Percentiles rank a stretch among this genome's conserved stretches.
These are phyloP conservation scores for Oryza brachyantha DNA, from an alignment of 176 grass and related monocot genomes.

Conservation along the genomic window DNA sequence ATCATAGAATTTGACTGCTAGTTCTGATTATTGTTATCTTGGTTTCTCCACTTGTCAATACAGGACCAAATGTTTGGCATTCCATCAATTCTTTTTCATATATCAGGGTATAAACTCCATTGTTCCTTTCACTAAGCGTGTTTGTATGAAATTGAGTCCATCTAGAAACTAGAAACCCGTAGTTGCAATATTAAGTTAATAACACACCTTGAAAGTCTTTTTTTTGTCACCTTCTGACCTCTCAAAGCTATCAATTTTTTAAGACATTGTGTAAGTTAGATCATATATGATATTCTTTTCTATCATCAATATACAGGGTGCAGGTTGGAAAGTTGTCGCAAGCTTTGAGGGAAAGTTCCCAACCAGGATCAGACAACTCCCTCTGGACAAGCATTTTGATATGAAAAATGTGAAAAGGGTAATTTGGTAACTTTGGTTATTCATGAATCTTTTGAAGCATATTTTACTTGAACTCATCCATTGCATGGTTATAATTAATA, in stretches of 20 bases:
- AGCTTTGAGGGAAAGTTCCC: slow-evolving; percentile 87
- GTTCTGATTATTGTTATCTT: neutral
- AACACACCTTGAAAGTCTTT: neutral
- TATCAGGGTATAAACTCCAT: neutral
- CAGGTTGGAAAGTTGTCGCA: slow-evolving; percentile 81
- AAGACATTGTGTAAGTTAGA: neutral
- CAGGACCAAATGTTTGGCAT: neutral
- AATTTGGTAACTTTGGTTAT: slow-evolving; percentile 25
- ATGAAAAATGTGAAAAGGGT: slow-evolving; percentile 97
- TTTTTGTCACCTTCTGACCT: neutral
- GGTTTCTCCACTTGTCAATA: neutral
- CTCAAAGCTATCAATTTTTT: neutral
- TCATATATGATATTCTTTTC: neutral
- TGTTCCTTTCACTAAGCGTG: neutral
- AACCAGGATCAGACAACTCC: slow-evolving; percentile 79
- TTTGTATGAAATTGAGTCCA: neutral
- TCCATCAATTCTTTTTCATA: neutral
- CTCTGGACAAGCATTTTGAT: slow-evolving; percentile 81
- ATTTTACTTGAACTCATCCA: neutral
- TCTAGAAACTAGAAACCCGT: neutral
- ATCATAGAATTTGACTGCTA: neutral
- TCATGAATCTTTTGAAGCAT: neutral
- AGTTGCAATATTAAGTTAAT: neutral
- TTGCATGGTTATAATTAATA: slow-evolving; percentile 2
- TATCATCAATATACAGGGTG: slow-evolving; percentile 42